Evolutionary conservation across 441 rosid species (phyloP), one percentile per base, ranked within the genome.

Genomic region (Cnidoscolus chayamansa): DNA sequence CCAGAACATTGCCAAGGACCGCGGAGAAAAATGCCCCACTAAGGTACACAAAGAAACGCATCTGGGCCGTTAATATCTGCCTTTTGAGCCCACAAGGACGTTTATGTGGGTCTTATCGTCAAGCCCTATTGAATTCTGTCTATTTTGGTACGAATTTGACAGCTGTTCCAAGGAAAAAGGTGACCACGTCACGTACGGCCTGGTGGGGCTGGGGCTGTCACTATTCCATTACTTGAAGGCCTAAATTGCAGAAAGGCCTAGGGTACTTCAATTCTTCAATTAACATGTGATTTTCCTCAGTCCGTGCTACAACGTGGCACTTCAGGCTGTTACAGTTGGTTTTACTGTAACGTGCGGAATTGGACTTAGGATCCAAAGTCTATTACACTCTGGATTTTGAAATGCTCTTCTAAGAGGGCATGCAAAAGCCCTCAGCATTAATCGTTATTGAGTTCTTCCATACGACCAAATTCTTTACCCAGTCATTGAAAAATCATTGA

Each of bases 21-120:
- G 94, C 1, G 98, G 98, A 59, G 97, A 94, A 67, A 94, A 94
- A 82, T 94, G 98, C 77, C 98, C 98, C 79, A 86, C 97, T 15
- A 94, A 94, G 97, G 97, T 91, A 84, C 48, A 40, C 71, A 20
- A 16, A 54, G 25, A 35, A 45, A 66, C 50, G 20, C 19, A 81
- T 77, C 80, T 25, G n/a, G 32, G 45, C 81, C 84, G 79, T 83
- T 64, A 68, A 30, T 4, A 13, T 11, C 16, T 0, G 5, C 1
- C 8, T 64, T 56, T 2, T 45, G 37, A 71, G 35, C 31, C 65
- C 51, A 64, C 74, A 9, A 4, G 47, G 59, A 30, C 31, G 13
- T n/a, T 17, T 35, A 4, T 25, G 25, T 25, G 25, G 25, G 25
- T 25, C 25, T 25, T 25, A 25, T 25, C 25, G 25, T 25, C 25